Evolutionary conservation across 2,329 filamentous ascomycete genomes (phyloP), one percentile per base, ranked within the genome.

Genomic region (Thermothelomyces thermophilus): DNA sequence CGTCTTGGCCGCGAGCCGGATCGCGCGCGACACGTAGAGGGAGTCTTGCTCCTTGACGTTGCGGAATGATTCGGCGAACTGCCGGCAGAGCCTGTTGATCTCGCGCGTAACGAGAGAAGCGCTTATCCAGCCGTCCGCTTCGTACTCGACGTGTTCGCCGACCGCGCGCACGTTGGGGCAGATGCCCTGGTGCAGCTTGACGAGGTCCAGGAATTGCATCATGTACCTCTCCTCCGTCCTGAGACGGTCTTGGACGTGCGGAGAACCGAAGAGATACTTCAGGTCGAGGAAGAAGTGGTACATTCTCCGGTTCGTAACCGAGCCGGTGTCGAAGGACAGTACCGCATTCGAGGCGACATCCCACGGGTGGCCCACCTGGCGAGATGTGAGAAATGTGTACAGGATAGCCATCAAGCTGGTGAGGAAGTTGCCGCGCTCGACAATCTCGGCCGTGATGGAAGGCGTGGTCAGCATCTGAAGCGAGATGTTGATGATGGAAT

Each of bases 271-370:
- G 0, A 98, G 80, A 67, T 93, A 95, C 60, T 90, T 89, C 58
- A 97, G 75, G 65, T 98, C 93, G 52, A 90, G 79, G 70, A 97
- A 98, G 72, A 98, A 98, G 67, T 97, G 93, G 63, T 96, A 96
- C 76, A 98, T 90, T 30, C 93, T 82, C 41, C 93, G 78, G 65
- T 98, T 98, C 0, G 90, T 95, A 14, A 97, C 89, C 1, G 91
- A 93, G 1, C 93, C 93, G 30, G 89, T 86, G 65, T 98, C 93
- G 61, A 97, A 95, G 0, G 90, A 89, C 41, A 98, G 74, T 1
- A 90, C 90, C 2, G 90, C 91, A 59, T 83, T 85, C 0, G 88
- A 85, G 50, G 89, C 85, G 36, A 97, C 86, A 57, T 95, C 86
- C 71, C 87, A 86, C 0, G 93, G 91, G 64, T 95, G 90, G 1